Conservation (phyloP, 1,284 basidiomycete genomes). For the Cryptococcus jaspeensis region DNA sequence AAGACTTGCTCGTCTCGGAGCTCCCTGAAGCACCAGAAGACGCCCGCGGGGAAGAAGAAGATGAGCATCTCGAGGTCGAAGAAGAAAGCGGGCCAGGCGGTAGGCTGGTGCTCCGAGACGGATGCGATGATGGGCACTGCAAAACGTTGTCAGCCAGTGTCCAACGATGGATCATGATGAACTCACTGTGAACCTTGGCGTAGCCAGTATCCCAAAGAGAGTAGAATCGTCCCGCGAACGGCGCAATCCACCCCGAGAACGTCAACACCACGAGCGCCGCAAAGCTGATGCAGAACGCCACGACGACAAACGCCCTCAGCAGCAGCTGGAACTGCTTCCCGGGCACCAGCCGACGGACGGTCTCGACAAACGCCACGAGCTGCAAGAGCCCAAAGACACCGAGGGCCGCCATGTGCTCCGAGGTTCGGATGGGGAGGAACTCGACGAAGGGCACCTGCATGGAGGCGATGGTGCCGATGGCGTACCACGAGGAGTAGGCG, state of each 20-base stretch:
- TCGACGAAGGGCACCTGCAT: conserved; percentile 99
- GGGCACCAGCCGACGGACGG: conserved; percentile 83
- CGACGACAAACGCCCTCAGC: conserved; percentile 67
- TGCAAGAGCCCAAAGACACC: conserved; percentile 97
- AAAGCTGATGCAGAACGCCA: conserved; percentile 70
- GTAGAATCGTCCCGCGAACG: conserved; percentile 99
- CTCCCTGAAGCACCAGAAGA: conserved; percentile 88
- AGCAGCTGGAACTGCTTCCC: conserved; percentile 90
- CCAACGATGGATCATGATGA: neutral
- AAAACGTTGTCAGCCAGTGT: neutral
- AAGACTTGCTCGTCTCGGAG: conserved; percentile 97
- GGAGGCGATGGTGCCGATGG: conserved; percentile 91
- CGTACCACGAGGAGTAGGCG: conserved; percentile 96
- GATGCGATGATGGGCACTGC: conserved; percentile 92
- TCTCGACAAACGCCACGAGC: conserved; percentile 89
- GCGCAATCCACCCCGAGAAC: conserved; percentile 93
- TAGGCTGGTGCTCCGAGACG: conserved; percentile 99
- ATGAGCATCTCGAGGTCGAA: conserved; percentile 98
- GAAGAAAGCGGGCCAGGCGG: conserved; percentile 99
- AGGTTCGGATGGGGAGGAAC: conserved; percentile 96
- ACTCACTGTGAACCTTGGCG: conserved; percentile 78
- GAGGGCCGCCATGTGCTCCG: conserved; percentile 98
- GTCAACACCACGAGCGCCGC: conserved; percentile 75
- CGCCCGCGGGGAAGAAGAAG: conserved; percentile 96
- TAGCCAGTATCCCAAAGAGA: conserved; percentile 99